These are phyloP conservation scores for Moricandia moricandioides DNA, from an alignment of 345 rosid genomes.

Conservation along the genomic window DNA sequence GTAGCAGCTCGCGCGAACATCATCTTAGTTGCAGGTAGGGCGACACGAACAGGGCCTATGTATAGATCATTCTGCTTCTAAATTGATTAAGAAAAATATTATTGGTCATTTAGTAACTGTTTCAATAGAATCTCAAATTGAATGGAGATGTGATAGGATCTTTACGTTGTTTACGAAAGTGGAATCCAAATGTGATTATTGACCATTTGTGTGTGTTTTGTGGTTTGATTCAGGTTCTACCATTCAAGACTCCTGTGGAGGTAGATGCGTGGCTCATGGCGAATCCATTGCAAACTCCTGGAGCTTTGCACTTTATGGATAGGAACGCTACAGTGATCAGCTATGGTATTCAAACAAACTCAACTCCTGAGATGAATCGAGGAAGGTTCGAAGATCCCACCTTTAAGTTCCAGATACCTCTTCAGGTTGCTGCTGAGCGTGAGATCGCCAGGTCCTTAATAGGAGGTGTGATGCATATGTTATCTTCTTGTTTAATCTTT, in stretches of 20 bases:
- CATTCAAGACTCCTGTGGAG: conserved; percentile 48
- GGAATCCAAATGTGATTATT: neutral
- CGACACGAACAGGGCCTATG: no score
- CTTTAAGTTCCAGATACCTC: conserved; percentile 82
- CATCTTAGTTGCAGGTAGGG: no score
- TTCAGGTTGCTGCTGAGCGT: conserved; percentile 89
- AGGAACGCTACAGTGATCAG: conserved; percentile 56
- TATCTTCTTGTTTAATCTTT: neutral
- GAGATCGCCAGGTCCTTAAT: conserved; percentile 79
- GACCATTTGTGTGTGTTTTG: neutral
- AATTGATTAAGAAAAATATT: no score
- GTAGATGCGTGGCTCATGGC: conserved; percentile 70
- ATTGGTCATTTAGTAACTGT: no score
- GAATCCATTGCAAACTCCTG: conserved; percentile 60
- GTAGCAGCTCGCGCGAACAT: no score
- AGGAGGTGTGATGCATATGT: conserved; percentile 59
- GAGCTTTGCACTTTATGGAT: conserved; percentile 67
- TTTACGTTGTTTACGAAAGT: neutral
- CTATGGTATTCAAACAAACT: conserved; percentile 88
- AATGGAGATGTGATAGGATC: neutral
- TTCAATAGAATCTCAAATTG: neutral
- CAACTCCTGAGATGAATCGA: conserved; percentile 52
- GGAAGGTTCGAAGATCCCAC: conserved; percentile 78
- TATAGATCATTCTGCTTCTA: no score
- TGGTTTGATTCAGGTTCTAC: conserved; percentile 47